Percentiles rank a stretch among this genome's conserved stretches.
Conservation (phyloP, 441 rosid species). For the Arabidopsis lyrata region DNA sequence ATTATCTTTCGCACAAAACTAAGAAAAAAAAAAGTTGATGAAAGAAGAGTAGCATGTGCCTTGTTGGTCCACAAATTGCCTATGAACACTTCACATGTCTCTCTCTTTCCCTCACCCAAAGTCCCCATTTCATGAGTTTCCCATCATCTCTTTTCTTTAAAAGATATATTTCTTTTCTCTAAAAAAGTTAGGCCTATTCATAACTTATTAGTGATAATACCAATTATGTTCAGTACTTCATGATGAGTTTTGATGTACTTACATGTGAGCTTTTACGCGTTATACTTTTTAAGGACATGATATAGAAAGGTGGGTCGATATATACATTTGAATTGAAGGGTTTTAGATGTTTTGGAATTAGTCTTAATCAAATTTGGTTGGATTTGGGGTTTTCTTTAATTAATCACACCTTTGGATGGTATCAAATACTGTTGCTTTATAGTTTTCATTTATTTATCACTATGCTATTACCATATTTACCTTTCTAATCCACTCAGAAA, state of each 20-base stretch:
- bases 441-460: conserved; percentile 17
- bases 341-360: conserved; percentile 26
- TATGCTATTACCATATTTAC: conserved; percentile 1
- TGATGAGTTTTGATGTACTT: conserved; percentile 47
- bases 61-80: conserved; percentile 50
- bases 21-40: conserved; percentile 27
- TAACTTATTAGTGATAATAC: conserved; percentile 40
- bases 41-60: conserved; percentile 47
- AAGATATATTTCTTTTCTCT: conserved; percentile 35
- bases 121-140: conserved; percentile 43
- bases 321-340: conserved; percentile 26
- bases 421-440: conserved; percentile 13
- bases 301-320: conserved; percentile 41
- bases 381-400: conserved; percentile 23
- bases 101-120: conserved; percentile 44
- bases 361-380: conserved; percentile 39
- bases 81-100: conserved; percentile 53
- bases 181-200: conserved; percentile 37
- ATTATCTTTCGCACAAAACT: conserved; percentile 27
- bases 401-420: conserved; percentile 27
- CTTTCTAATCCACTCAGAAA: conserved; percentile 32
- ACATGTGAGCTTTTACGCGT: conserved; percentile 42
- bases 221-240: conserved; percentile 47
- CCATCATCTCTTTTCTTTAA: conserved; percentile 35
- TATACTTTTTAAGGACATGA: conserved; percentile 42